These are phyloP conservation scores for Pelagomonas calceolata DNA, from an alignment of 108 stramenopile species.

Conservation along the genomic window DNA sequence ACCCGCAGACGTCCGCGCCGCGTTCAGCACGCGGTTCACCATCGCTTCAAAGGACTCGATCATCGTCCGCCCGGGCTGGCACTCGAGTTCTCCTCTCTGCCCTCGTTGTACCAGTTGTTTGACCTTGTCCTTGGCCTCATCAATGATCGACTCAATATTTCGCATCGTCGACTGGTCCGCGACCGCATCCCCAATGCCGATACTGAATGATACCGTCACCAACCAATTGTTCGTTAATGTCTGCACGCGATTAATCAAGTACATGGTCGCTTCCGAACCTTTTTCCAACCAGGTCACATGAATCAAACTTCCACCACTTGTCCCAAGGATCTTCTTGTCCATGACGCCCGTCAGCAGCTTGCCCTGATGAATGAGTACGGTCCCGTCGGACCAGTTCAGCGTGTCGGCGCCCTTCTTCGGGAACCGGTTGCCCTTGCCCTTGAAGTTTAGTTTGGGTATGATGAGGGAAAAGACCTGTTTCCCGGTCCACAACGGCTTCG, in stretches of 20 bases:
- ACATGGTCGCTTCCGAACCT: constrained; percentile 77
- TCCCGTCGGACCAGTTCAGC: constrained; percentile 74
- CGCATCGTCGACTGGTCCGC: constrained; percentile 86
- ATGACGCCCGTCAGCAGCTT: constrained; percentile 85
- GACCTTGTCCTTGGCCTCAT: constrained; percentile 88
- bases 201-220: constrained; percentile 80
- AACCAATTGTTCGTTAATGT: constrained; percentile 89
- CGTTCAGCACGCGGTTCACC: constrained; percentile 90
- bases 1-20: constrained; percentile 88
- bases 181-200: constrained; percentile 94
- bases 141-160: constrained; percentile 84
- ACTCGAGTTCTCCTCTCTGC: constrained; percentile 84
- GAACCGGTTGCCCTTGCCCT: constrained; percentile 60
- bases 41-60: constrained; percentile 93
- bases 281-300: constrained; percentile 92
- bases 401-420: constrained; percentile 63
- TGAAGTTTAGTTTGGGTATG: constrained; percentile 84
- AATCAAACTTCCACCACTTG: constrained; percentile 84
- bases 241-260: constrained; percentile 97
- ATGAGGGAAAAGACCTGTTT: constrained; percentile 86
- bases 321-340: constrained; percentile 93
- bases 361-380: constrained; percentile 81
- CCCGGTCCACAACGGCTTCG: constrained; percentile 93
- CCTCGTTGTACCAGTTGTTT: constrained; percentile 87
- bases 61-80: constrained; percentile 95